phyloP scores from a whole-genome alignment of 352 stramenopile species.

The Phytophthora hybrid region DNA sequence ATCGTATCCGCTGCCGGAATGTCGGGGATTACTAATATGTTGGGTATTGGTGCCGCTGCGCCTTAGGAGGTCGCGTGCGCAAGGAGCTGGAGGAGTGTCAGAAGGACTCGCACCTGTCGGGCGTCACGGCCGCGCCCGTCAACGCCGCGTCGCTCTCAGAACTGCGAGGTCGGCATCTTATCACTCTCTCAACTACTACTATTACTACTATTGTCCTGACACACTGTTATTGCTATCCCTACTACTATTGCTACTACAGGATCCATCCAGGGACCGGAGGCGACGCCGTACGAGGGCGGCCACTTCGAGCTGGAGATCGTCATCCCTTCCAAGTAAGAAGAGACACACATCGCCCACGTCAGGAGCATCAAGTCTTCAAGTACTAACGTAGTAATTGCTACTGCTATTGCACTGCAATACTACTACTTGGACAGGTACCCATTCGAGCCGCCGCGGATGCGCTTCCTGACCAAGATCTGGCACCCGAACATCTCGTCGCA shows the following conservation, averaged over 20 bases:
- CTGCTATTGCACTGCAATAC: too few species aligned
- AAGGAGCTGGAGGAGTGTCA: slow-evolving; percentile 92
- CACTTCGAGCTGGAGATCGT: slow-evolving; percentile 94
- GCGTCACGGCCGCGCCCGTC: slow-evolving; percentile 69
- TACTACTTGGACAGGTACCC: slow-evolving; percentile 70
- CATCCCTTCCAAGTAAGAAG: slow-evolving; percentile 91
- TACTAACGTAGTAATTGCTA: not conserved
- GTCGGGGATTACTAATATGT: too few species aligned
- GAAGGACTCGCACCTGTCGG: slow-evolving; percentile 82
- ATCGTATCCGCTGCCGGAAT: too few species aligned
- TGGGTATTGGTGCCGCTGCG: not conserved
- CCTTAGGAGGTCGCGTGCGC: slow-evolving; percentile 68
- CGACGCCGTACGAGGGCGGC: slow-evolving; percentile 90
- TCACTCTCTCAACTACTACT: not conserved
- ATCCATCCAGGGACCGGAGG: slow-evolving; percentile 73
- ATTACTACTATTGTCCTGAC: not conserved
- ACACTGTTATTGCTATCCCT: not conserved
- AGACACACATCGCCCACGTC: too few species aligned
- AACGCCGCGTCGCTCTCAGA: slow-evolving; percentile 38
- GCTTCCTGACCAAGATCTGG: slow-evolving; percentile 96
- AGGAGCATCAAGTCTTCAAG: not conserved
- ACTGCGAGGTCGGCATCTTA: slow-evolving; percentile 33
- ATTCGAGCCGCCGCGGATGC: slow-evolving; percentile 96
- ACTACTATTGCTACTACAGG: not conserved
- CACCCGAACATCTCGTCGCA: slow-evolving; percentile 99